A percentile compares a stretch with the other conserved stretches of the same genome.
These are phyloP conservation scores for Gastrolobium villosum DNA, from an alignment of 306 rosid genomes.

Conservation along the genomic window DNA sequence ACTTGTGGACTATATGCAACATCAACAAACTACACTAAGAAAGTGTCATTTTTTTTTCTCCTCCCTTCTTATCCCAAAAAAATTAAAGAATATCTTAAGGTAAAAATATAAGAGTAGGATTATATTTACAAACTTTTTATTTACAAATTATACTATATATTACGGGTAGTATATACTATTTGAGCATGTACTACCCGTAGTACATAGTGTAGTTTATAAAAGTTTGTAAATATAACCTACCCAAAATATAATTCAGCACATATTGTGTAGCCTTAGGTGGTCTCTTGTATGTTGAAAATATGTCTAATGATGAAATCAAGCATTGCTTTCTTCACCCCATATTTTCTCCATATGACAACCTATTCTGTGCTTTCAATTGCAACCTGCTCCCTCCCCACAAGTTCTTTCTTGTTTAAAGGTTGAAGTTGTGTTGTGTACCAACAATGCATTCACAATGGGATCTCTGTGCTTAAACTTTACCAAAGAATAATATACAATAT, in stretches of 20 bases:
- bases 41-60: conserved; percentile 4
- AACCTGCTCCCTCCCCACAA: conserved; percentile 22
- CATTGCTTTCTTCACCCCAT: conserved; percentile 16
- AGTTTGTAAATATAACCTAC: too few relatives aligned
- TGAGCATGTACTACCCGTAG: too few relatives aligned
- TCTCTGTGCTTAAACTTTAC: conserved; percentile 44
- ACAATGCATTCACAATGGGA: conserved; percentile 2
- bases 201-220: too few relatives aligned
- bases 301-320: conserved; percentile 35
- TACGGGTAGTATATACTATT: too few relatives aligned
- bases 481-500: background rate
- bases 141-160: too few relatives aligned
- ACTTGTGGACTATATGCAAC: conserved; percentile 44
- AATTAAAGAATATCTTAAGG: conserved; percentile 45
- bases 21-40: conserved; percentile 48
- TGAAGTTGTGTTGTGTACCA: conserved; percentile 18
- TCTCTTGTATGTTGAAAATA: conserved; percentile 26
- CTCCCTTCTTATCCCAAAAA: conserved; percentile 33
- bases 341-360: conserved; percentile 28
- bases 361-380: background rate
- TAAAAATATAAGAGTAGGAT: background rate
- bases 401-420: conserved; percentile 29
- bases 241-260: conserved; percentile 37
- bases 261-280: conserved; percentile 14
- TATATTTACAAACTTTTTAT: too few relatives aligned